Conservation (phyloP, 2,329 filamentous ascomycete genomes). For the Sporothrix brasiliensis region DNA sequence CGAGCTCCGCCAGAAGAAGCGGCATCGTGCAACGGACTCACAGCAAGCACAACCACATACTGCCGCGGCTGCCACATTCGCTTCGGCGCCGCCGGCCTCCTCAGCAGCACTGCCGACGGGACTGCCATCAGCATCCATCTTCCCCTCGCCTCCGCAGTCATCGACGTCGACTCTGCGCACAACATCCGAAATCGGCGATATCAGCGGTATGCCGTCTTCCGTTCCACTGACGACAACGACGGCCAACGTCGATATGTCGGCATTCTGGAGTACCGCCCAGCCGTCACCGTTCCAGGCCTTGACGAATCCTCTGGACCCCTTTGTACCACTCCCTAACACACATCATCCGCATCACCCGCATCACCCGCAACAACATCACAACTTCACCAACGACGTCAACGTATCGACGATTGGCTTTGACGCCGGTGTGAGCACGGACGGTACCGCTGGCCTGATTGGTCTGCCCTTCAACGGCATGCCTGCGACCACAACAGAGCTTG, state of each 20-base stretch:
- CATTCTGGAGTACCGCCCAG: constrained; percentile 20
- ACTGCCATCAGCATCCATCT: not conserved
- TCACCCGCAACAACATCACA: not conserved
- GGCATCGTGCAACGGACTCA: constrained; percentile 24
- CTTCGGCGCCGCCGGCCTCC: not conserved
- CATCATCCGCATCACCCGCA: constrained; percentile 24
- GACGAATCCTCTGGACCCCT: constrained; percentile 23
- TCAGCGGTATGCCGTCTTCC: not conserved
- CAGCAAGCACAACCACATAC: not conserved
- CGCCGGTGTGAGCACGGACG: not conserved
- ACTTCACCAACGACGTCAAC: not conserved
- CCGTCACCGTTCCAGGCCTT: constrained; percentile 12
- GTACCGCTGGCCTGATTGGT: constrained; percentile 7
- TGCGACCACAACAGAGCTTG: constrained; percentile 19
- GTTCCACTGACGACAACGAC: not conserved
- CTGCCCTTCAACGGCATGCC: constrained; percentile 26
- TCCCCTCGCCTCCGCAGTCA: constrained; percentile 29
- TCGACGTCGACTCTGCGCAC: constrained; percentile 26
- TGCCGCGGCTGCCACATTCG: not conserved
- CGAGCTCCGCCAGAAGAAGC: constrained; percentile 32
- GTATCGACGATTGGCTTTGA: constrained; percentile 17
- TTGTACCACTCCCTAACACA: not conserved
- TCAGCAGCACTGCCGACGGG: not conserved
- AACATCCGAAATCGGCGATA: constrained; percentile 24
- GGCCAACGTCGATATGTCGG: constrained; percentile 24